Evolutionary conservation across 805 yeast genomes (phyloP), one percentile per base, ranked within the genome.

Genomic region (Ogataea pilisensis): DNA sequence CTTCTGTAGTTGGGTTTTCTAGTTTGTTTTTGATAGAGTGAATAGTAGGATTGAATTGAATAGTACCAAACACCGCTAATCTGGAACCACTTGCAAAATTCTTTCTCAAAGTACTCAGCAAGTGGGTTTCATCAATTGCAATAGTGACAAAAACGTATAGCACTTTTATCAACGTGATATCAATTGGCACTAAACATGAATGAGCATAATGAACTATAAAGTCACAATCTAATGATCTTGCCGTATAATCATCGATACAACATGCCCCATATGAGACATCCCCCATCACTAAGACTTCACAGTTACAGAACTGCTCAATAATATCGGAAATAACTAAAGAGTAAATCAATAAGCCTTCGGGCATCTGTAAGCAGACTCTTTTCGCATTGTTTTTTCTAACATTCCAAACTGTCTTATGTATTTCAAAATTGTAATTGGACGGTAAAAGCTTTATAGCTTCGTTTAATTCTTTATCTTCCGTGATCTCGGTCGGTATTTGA

Each of bases 261-360:
- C 99, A 93, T 0, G 99, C 99, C 32, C 99, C 99, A 57, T 93
- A 93, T 0, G 97, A 87, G 0, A 93, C 99, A 61, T 93, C 99
- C 2, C 99, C 99, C 99, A 93, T 93, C 2, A 91, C 93, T 1
- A 93, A 70, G 0, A 90, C 85, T 56, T 90, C 96, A 39, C 84
- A 88, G 2, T 68, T 64, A 60, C 97, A 90, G 53, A 93, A 91
- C 61, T 90, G 96, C 56, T 88, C 95, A 27, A 93, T 60, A 19
- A 93, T 91, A 63, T 93, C 99, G 4, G 95, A 75, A n/a, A 93
- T 78, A 29, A 93, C 75, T 45, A 95, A 72, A 0, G 97, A 82
- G 58, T 90, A 93, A 1, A 93, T 85, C 37, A 93, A 67, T 24
- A 93, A 65, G 1, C 99, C 99, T 63, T 93, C 99, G 2, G 99